Percentiles rank a stretch among this genome's conserved stretches.
Conservation (phyloP, 805 yeast species). For the Scheffersomyces spartinae region DNA sequence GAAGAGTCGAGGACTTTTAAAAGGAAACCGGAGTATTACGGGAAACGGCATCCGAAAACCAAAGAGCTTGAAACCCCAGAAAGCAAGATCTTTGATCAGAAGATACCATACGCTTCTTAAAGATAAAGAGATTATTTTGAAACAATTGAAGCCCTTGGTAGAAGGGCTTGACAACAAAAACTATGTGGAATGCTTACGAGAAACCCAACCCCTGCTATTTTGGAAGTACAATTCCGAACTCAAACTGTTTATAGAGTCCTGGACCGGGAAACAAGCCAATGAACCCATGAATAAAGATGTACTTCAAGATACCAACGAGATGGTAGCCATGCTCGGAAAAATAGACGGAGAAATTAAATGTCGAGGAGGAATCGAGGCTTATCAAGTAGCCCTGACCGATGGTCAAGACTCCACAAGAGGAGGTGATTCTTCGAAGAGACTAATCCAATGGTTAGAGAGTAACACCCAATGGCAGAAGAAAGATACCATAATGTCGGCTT, state of each 20-base stretch:
- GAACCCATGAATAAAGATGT: constrained; percentile 11
- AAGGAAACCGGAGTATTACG: constrained; percentile 21
- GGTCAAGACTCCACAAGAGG: constrained; percentile 78
- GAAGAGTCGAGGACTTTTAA: constrained; percentile 15
- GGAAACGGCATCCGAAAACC: too few species aligned
- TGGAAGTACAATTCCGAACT: too few species aligned
- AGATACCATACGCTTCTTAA: constrained; percentile 65
- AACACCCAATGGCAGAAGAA: constrained; percentile 1
- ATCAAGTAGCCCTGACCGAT: constrained; percentile 75
- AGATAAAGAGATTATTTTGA: constrained; percentile 32
- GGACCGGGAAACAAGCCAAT: constrained; percentile 4
- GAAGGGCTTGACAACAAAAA: constrained; percentile 11
- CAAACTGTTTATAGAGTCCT: neutral
- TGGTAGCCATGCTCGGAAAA: constrained; percentile 29
- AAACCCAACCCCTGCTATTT: too few species aligned
- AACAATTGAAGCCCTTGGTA: constrained; percentile 11
- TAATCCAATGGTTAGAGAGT: constrained; percentile 55
- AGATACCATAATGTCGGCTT: constrained; percentile 24
- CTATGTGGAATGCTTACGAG: constrained; percentile 7
- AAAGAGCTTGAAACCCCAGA: constrained; percentile 47
- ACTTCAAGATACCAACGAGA: constrained; percentile 5
- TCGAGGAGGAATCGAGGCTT: constrained; percentile 67
- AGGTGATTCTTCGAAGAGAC: constrained; percentile 79
- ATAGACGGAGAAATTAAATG: constrained; percentile 51
- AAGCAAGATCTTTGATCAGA: constrained; percentile 67